Base-by-base conservation (phyloP, 2,329 filamentous ascomycete species). In the Penicillium sp. region DNA sequence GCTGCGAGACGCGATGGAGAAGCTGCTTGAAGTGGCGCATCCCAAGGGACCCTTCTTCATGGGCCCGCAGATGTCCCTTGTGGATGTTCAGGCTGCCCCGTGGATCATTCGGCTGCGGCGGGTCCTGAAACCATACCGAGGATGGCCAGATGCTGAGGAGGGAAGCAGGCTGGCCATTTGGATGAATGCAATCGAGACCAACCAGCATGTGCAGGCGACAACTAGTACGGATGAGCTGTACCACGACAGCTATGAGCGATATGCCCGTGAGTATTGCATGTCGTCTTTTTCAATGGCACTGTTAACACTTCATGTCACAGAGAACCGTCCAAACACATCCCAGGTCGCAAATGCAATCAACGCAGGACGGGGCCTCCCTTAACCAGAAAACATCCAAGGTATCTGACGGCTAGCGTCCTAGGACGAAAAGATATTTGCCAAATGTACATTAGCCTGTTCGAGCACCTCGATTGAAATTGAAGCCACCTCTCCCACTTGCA, bases 81-180 rank as follows among this genome's bases (percentile, higher is more conserved):
- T 92, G 0, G 89, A 92, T 63, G 80, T 91, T 16, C 87, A 91
- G 67, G 81, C 91, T 45, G 89, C 89, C 1, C 90, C 90, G 0
- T 92, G 90, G 81, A 82, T 90, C 15, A 69, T 92, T 19, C 82
- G 90, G 1, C 76, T 92, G 58, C 79, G 82, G n/a, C 82, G 84
- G 2, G 83, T 91, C 19, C 75, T 90, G 34, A 80, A 83, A 49
- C 83, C 85, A 16, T 86, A 88, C 61, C 78, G 86, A 21, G 83
- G 82, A 23, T 91, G 88, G 86, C 82, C 84, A 1, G 83, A 85
- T 25, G 82, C 86, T 0, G 81, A 86, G 60, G 79, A 81, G 2
- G 85, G 84, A 1, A 84, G 80, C 59, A 79, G 89, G 7, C 91
- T 87, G 87, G 82, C 81, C 29, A 78, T 75, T 45, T 92, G 89